A percentile compares a stretch with the other conserved stretches of the same genome.
phyloP scores from a whole-genome alignment of 176 grass and related monocot species.

The Saccharum officinarum region DNA sequence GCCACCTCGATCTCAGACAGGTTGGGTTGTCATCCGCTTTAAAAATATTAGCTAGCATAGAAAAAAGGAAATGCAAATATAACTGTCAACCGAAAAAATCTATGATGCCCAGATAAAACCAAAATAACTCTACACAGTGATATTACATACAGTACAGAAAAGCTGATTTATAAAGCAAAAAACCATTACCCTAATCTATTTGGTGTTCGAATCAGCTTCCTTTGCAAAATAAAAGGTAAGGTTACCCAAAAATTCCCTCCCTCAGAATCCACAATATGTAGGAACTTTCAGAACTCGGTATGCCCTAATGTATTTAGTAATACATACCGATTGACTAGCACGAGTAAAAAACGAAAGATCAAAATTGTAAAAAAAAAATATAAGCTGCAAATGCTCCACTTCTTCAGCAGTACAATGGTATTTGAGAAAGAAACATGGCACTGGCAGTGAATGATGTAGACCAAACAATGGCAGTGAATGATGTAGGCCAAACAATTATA shows the following conservation, averaged over 20 bases:
- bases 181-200: not conserved
- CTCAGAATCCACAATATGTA: not conserved
- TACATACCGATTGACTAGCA: slow-evolving; percentile 1
- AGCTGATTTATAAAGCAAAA: not conserved
- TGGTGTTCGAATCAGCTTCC: not conserved
- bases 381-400: not conserved
- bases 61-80: slow-evolving; percentile 25
- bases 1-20: slow-evolving; percentile 87
- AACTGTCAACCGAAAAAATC: slow-evolving; percentile 1
- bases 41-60: slow-evolving; percentile 57
- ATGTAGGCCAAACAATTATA: slow-evolving; percentile 23
- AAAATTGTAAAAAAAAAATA: slow-evolving; percentile 26
- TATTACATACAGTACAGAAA: not conserved
- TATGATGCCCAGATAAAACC: not conserved
- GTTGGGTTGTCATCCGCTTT: slow-evolving; percentile 62
- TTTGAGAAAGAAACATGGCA: slow-evolving; percentile 1
- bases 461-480: slow-evolving; percentile 9
- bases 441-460: not conserved
- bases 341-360: not conserved
- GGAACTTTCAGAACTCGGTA: not conserved
- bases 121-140: slow-evolving; percentile 6
- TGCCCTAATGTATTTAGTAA: not conserved
- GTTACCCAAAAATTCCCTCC: not conserved
- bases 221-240: not conserved
- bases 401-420: not conserved